Evolutionary conservation across 495 filamentous ascomycete genomes (phyloP), one percentile per base, ranked within the genome.

Genomic region (Aspergillus sclerotioniger): DNA sequence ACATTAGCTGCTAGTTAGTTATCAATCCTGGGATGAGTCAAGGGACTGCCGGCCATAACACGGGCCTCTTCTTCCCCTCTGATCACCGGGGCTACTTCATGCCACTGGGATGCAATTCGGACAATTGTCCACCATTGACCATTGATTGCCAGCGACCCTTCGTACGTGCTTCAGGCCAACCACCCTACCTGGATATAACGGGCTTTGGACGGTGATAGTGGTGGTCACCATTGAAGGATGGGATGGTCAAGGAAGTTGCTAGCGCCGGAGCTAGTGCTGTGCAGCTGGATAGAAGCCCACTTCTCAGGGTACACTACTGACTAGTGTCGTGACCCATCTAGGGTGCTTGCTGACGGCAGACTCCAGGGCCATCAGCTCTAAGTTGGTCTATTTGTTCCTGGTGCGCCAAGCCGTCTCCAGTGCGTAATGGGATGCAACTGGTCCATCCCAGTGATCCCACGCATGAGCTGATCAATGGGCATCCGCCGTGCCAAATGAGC

Each of bases 61-160:
- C 60, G 46, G 56, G 48, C 60, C 55, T 55, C 56, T 48, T 12
- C 31, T 59, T 47, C 56, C 60, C 60, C 60, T 59, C 60, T 55
- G 56, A 59, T 59, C 60, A 41, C 32, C 60, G 41, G 41, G 33
- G 13, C 37, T 41, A 41, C 10, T 13, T 13, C 37, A n/a, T 41
- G 25, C 25, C 25, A 25, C 25, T 25, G 25, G 25, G 2, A 25
- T 25, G 25, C 25, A 25, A 5, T 25, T 25, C 25, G 25, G 25
- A 25, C 25, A 25, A 25, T 25, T 25, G 25, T 25, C 25, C 25
- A 25, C 25, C 25, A 25, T 25, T 25, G 25, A 25, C 25, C 25
- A 25, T 25, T 25, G 25, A 25, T 25, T 3, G 25, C 25, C 25
- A 5, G 25, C 25, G 2, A 5, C 2, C 25, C 25, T 25, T 25